Evolutionary conservation across 768 basidiomycete genomes (phyloP).

Genomic region (Macrolepiota albuminosa): DNA sequence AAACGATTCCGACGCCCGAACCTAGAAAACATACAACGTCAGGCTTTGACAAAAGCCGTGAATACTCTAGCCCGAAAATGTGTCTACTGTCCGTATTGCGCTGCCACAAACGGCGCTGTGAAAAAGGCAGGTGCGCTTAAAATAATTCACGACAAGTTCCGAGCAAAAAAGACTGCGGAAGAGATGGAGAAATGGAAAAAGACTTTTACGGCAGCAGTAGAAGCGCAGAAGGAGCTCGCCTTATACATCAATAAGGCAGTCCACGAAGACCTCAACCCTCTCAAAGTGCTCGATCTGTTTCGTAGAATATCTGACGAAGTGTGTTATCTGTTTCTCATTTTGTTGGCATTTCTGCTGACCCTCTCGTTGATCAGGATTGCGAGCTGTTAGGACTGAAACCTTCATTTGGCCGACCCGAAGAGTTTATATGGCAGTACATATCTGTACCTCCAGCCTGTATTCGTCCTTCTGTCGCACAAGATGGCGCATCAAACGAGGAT

Average conservation of each 20-base stretch:
- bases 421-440: conserved; percentile 98
- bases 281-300: conserved; percentile 92
- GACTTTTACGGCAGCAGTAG: conserved; percentile 76
- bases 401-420: conserved; percentile 86
- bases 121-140: conserved; percentile 94
- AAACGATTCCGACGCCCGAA: conserved; percentile 87
- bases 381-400: conserved; percentile 92
- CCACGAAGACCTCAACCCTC: conserved; percentile 89
- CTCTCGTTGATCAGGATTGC: conserved; percentile 62
- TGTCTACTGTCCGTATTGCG: conserved; percentile 89
- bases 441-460: conserved; percentile 98
- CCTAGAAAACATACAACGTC: conserved; percentile 90
- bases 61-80: conserved; percentile 86
- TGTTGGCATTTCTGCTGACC: not conserved
- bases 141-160: conserved; percentile 97
- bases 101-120: conserved; percentile 89
- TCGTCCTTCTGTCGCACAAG: conserved; percentile 94
- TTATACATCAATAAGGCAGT: conserved; percentile 83
- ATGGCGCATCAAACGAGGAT: conserved; percentile 97
- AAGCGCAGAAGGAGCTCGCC: conserved; percentile 82
- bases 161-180: conserved; percentile 87
- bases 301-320: conserved; percentile 91
- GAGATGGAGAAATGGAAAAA: conserved; percentile 86
- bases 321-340: conserved; percentile 5
- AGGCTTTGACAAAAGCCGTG: conserved; percentile 76